Evolutionary conservation across 2,329 filamentous ascomycete species (phyloP).

Genomic region (Chrysoporthe puriensis): DNA sequence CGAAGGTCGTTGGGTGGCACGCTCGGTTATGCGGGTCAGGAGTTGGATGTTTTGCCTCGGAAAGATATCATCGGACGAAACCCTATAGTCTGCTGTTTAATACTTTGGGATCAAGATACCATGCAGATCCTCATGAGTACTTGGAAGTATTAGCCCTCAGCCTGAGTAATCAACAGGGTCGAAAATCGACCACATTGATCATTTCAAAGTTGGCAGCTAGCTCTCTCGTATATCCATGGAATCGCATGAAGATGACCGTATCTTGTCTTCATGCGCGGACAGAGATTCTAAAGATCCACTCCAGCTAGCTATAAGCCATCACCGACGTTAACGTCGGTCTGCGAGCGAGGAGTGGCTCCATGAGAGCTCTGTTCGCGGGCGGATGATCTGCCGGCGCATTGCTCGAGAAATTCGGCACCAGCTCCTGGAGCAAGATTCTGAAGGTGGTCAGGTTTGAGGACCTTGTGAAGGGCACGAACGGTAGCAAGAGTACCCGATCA

Average conservation of each 20-base stretch:
- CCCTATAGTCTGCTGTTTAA: slow-evolving; percentile 2
- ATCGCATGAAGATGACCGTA: not conserved
- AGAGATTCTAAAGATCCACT: not conserved
- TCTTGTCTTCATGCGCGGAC: not conserved
- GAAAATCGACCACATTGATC: not conserved
- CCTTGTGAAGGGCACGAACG: slow-evolving; percentile 12
- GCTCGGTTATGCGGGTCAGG: not conserved
- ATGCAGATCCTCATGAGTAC: not conserved
- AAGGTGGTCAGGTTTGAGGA: slow-evolving; percentile 16
- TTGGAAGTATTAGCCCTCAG: not conserved
- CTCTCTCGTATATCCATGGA: not conserved
- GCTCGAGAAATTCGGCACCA: not conserved
- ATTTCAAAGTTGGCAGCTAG: not conserved
- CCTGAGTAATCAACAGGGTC: not conserved
- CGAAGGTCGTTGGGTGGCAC: not conserved
- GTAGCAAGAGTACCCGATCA: slow-evolving; percentile 14
- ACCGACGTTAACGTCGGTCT: not conserved
- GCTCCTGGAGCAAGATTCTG: not conserved
- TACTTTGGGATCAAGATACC: not conserved
- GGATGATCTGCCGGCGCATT: not conserved
- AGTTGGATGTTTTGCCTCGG: slow-evolving; percentile 2
- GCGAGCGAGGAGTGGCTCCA: not conserved
- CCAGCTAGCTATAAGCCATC: not conserved
- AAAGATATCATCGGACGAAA: slow-evolving; percentile 8
- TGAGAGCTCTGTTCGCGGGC: not conserved